Percentiles rank a stretch among this genome's conserved stretches.
Conservation (phyloP, 2,329 filamentous ascomycete genomes). For the Aspergillus japonicus region DNA sequence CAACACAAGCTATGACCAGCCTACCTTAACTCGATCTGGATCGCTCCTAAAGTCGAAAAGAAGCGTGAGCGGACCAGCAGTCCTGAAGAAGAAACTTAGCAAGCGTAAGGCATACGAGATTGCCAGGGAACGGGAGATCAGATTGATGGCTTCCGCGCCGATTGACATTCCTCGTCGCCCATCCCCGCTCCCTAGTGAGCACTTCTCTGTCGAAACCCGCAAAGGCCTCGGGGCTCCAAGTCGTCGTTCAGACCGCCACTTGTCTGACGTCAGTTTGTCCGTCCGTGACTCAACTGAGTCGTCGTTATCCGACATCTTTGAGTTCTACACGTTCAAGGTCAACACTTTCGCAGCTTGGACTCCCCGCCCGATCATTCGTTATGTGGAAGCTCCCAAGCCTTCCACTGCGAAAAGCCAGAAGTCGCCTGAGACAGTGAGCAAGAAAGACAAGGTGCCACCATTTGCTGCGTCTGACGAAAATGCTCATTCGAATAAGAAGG, state of each 20-base stretch:
- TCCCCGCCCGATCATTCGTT: constrained; percentile 79
- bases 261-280: constrained; percentile 74
- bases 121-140: constrained; percentile 82
- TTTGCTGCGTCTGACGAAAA: constrained; percentile 62
- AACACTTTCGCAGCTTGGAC: constrained; percentile 77
- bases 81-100: constrained; percentile 69
- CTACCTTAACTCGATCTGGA: constrained; percentile 45
- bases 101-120: constrained; percentile 74
- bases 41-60: constrained; percentile 59
- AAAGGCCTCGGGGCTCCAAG: constrained; percentile 47
- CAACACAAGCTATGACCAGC: constrained; percentile 41
- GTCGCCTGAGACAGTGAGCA: constrained; percentile 49
- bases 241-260: constrained; percentile 59
- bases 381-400: constrained; percentile 64
- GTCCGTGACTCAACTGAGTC: constrained; percentile 73
- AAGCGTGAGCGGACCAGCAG: constrained; percentile 54
- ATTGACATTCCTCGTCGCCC: constrained; percentile 63
- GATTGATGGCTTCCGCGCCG: constrained; percentile 70
- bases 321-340: constrained; percentile 75
- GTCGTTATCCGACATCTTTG: constrained; percentile 70
- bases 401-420: constrained; percentile 47
- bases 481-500: constrained; percentile 59
- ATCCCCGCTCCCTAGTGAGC: constrained; percentile 58
- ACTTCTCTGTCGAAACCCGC: constrained; percentile 59
- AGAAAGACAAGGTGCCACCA: constrained; percentile 53